A percentile compares a stretch with the other conserved stretches of the same genome.
These are phyloP conservation scores for Xanthoceras sorbifolium DNA, from an alignment of 345 rosid genomes.

Conservation along the genomic window DNA sequence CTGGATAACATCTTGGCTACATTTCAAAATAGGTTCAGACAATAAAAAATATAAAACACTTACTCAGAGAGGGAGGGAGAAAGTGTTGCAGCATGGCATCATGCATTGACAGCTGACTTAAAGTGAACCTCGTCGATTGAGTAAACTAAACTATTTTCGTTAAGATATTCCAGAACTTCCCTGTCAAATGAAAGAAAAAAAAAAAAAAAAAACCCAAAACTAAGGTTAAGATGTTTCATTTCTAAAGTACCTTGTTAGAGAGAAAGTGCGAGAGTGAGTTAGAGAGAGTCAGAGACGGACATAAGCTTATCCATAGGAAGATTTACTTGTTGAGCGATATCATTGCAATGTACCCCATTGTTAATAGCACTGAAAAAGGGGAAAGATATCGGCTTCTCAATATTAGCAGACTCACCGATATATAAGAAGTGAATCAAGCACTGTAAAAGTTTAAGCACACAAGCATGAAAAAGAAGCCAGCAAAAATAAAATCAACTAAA, in stretches of 20 bases:
- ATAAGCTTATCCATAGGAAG: constrained; percentile 60
- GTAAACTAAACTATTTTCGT: constrained; percentile 64
- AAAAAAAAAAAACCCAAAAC: background rate
- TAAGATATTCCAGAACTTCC: constrained; percentile 60
- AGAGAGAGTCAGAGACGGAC: constrained; percentile 49
- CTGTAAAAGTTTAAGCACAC: background rate
- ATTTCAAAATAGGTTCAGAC: background rate
- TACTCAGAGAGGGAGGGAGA: background rate
- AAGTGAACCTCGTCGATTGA: constrained; percentile 69
- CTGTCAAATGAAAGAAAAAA: constrained; percentile 43
- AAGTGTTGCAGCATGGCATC: constrained; percentile 19
- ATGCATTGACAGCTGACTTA: constrained; percentile 65
- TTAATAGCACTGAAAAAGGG: constrained; percentile 46
- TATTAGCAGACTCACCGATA: background rate
- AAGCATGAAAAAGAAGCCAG: background rate
- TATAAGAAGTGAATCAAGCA: background rate
- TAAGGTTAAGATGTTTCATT: background rate
- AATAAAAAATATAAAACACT: background rate
- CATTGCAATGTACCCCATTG: constrained; percentile 60
- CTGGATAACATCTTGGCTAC: background rate
- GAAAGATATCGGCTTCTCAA: background rate
- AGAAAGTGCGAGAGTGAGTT: constrained; percentile 1
- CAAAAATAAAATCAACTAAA: background rate
- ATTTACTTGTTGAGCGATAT: constrained; percentile 59
- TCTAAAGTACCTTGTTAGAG: background rate